Evolutionary conservation across 2,329 filamentous ascomycete species (phyloP), one percentile per base, ranked within the genome.

Genomic region (Chrysoporthe cubensis): DNA sequence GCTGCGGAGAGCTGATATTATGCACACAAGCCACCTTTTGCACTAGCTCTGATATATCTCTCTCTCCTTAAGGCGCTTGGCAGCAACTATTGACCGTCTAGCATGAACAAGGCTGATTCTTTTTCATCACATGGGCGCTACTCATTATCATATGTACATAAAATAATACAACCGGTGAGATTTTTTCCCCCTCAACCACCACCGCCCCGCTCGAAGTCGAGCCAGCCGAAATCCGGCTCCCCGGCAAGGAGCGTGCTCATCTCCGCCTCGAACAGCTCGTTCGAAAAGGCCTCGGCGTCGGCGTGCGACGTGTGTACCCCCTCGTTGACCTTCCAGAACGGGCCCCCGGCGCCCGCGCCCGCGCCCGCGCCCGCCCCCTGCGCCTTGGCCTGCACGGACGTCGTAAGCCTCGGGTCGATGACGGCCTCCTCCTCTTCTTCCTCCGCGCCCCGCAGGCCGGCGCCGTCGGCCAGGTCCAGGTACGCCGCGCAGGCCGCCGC

Each of bases 241-340:
- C 71, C 72, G 4, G 65, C 67, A 1, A 73, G 65, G 18, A 72
- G 70, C 16, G 69, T 71, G 13, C 67, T 65, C 43, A 73, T 66
- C 66, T 72, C 71, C 4, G 72, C 72, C 40, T 72, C 72, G 14
- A 73, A 72, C 14, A 72, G 64, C 48, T 73, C 72, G 54, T 66
- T 69, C 0, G 71, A 66, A 37, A 73, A 71, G 40, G 62, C 68
- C 9, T 70, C 70, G 1, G 68, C 52, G 58, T 71, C 54, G 42
- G 59, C 5, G 11, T 52, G n/a, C 3, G 65, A 44, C 21, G 50
- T 4, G 16, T 59, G 62, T 42, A 58, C 16, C 18, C 42, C n/a
- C 13, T 64, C 62, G 9, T 37, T 43, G 14, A 37, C 52, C 26
- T 65, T 58, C 70, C 68, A 68, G 26, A 64, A 62, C 18, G 62